These are phyloP conservation scores for Beauveria caledonica DNA, from an alignment of 2,329 filamentous ascomycete genomes.

Conservation along the genomic window DNA sequence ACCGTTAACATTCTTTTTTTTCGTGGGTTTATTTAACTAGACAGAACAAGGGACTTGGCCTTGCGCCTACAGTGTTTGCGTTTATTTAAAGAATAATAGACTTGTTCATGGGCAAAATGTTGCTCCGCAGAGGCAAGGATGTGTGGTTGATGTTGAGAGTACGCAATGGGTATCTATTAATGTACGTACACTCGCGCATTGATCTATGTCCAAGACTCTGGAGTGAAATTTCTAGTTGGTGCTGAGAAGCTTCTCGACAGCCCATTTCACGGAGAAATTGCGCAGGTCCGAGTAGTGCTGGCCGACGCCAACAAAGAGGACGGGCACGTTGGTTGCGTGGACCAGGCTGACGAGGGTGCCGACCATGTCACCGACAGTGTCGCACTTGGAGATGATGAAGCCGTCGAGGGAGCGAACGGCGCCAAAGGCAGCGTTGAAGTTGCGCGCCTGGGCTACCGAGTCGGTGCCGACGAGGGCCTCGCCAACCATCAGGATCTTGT, in stretches of 20 bases:
- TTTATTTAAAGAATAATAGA: too few relatives aligned
- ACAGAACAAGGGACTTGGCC: too few relatives aligned
- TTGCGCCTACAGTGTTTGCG: not conserved
- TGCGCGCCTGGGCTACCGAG: constrained; percentile 87
- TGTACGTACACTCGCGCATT: not conserved
- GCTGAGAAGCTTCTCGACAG: constrained; percentile 56
- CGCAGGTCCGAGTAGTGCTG: constrained; percentile 62
- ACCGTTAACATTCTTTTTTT: constrained; percentile 1
- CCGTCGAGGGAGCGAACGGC: constrained; percentile 74
- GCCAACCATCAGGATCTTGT: constrained; percentile 96
- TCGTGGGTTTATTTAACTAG: not conserved
- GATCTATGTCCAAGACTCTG: not conserved
- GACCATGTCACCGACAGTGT: constrained; percentile 99
- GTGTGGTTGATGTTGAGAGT: not conserved
- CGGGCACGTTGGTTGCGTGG: constrained; percentile 91
- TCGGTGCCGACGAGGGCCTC: constrained; percentile 89
- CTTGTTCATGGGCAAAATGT: not conserved
- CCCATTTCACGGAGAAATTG: constrained; percentile 63
- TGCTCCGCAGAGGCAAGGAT: too few relatives aligned
- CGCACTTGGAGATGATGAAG: constrained; percentile 97
- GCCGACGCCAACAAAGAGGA: constrained; percentile 77
- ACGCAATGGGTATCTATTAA: not conserved
- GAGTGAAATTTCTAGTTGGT: constrained; percentile 27
- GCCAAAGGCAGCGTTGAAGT: constrained; percentile 93
- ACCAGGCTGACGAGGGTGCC: constrained; percentile 93